These are phyloP conservation scores for Populus ilicifolia DNA, from an alignment of 345 rosid species.

Conservation along the genomic window DNA sequence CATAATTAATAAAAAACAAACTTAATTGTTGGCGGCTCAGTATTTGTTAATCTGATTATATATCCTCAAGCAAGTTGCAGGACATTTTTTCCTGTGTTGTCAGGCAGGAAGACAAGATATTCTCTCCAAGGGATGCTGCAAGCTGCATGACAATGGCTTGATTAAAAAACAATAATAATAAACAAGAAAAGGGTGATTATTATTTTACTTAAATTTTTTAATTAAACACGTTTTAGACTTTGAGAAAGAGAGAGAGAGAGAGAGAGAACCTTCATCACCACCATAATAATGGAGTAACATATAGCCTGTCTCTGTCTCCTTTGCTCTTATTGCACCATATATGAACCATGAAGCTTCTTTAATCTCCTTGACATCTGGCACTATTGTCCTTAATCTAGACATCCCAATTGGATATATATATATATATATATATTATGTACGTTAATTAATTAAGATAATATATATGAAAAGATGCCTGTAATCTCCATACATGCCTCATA, in stretches of 20 bases:
- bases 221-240: slow-evolving; percentile 18
- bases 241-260: background rate
- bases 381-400: slow-evolving; percentile 24
- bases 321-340: slow-evolving; percentile 19
- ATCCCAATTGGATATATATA: slow-evolving; percentile 16
- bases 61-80: slow-evolving; percentile 12
- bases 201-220: background rate
- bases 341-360: slow-evolving; percentile 16
- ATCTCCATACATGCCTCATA: slow-evolving; percentile 13
- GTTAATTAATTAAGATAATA: background rate
- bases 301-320: slow-evolving; percentile 18
- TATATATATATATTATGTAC: background rate
- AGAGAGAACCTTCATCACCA: background rate
- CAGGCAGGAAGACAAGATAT: background rate
- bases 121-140: slow-evolving; percentile 7
- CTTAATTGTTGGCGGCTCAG: background rate
- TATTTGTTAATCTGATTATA: background rate
- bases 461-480: slow-evolving; percentile 26
- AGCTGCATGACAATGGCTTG: slow-evolving; percentile 6
- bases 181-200: background rate
- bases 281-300: background rate
- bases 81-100: background rate
- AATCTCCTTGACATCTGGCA: slow-evolving; percentile 21
- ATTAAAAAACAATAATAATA: background rate
- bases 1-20: no score